These are phyloP conservation scores for Poteriospumella lacustris DNA, from an alignment of 108 stramenopile genomes.

Conservation along the genomic window DNA sequence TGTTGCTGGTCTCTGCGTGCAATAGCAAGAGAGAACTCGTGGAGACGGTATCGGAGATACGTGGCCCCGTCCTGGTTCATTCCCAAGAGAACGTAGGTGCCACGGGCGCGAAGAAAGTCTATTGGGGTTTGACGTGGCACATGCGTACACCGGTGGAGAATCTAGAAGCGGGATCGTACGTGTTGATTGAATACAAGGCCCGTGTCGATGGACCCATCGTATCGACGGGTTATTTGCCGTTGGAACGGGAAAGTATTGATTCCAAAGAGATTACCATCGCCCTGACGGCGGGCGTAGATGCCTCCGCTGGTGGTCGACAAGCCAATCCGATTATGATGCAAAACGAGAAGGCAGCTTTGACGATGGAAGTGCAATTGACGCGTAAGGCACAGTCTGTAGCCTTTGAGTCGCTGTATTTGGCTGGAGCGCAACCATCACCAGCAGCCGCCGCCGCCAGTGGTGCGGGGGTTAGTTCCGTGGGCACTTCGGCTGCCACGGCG, in stretches of 20 bases:
- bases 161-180: conserved; percentile 19
- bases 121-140: conserved; percentile 53
- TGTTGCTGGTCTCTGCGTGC: not conserved
- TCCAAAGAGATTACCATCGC: not conserved
- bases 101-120: conserved; percentile 35
- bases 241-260: not conserved
- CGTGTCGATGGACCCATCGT: not conserved
- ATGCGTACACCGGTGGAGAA: conserved; percentile 55
- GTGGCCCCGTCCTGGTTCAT: not conserved
- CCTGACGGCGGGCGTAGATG: not conserved
- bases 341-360: not conserved
- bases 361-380: not conserved
- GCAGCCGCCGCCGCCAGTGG: too few relatives aligned
- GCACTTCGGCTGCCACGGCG: too few relatives aligned
- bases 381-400: too few relatives aligned
- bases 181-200: conserved; percentile 19
- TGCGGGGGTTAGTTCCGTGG: too few relatives aligned
- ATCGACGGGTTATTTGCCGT: too few relatives aligned
- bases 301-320: not conserved
- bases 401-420: too few relatives aligned
- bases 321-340: not conserved
- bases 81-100: not conserved
- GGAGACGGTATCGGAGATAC: not conserved
- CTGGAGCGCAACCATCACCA: too few relatives aligned
- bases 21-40: conserved; percentile 10